Percentiles rank a stretch among this genome's conserved stretches.
Conservation (phyloP, 805 yeast species). For the Metschnikowia matae region DNA sequence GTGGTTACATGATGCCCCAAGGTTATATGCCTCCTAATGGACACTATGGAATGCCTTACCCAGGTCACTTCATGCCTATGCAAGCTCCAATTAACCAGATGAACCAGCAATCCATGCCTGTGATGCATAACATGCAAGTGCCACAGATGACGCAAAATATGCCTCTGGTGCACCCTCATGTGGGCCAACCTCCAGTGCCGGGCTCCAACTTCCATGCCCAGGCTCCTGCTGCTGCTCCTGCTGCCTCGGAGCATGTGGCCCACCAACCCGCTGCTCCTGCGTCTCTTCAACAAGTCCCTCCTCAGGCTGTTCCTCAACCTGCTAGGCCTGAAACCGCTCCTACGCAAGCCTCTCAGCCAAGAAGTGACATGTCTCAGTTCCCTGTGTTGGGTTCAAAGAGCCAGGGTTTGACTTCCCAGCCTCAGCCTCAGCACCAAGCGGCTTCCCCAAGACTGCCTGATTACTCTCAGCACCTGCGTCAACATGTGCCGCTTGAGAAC, state of each 20-base stretch:
- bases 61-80: conserved; percentile 23
- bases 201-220: conserved; percentile 6
- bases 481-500: conserved; percentile 24
- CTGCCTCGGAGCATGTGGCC: conserved; percentile 3
- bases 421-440: neutral
- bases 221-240: neutral
- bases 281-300: conserved; percentile 1
- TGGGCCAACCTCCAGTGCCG: conserved; percentile 16
- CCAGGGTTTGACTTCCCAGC: conserved; percentile 12
- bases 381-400: conserved; percentile 52
- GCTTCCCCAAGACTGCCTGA: conserved; percentile 1
- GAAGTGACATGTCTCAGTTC: conserved; percentile 42
- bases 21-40: conserved; percentile 33
- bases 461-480: conserved; percentile 22
- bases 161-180: conserved; percentile 7
- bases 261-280: conserved; percentile 3
- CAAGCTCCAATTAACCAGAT: conserved; percentile 12
- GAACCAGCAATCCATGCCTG: conserved; percentile 22
- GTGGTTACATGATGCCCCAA: conserved; percentile 42
- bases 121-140: conserved; percentile 18
- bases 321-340: conserved; percentile 7
- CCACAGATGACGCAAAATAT: conserved; percentile 11
- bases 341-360: neutral
- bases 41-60: conserved; percentile 27
- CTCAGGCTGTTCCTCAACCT: conserved; percentile 7